phyloP scores from a whole-genome alignment of 768 basidiomycete genomes.

The Fomitopsis serialis region DNA sequence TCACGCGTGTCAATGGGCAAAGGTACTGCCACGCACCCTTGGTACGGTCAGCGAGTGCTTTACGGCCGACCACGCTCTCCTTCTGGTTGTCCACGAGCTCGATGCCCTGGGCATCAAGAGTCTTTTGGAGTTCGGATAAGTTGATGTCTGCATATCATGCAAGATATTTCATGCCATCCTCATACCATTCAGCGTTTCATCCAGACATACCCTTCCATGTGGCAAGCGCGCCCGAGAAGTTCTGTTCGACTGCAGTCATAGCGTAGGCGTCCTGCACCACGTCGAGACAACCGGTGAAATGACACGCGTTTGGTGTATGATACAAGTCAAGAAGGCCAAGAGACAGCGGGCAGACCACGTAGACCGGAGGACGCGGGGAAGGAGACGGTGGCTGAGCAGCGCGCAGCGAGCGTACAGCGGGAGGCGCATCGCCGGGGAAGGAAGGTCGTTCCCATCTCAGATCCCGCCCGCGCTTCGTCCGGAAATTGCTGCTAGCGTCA shows the following conservation, averaged over 20 bases:
- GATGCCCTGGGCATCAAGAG: conserved; percentile 85
- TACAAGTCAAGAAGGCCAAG: not conserved
- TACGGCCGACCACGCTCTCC: conserved; percentile 90
- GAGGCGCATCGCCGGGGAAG: not conserved
- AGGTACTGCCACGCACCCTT: conserved; percentile 56
- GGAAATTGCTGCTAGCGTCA: too few relatives aligned
- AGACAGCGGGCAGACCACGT: not conserved
- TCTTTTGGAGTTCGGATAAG: conserved; percentile 87
- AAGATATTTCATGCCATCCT: too few relatives aligned
- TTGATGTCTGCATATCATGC: conserved; percentile 59
- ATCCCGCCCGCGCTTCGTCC: not conserved
- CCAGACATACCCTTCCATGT: conserved; percentile 80
- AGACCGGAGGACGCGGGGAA: not conserved
- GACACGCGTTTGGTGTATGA: not conserved
- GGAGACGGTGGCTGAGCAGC: not conserved
- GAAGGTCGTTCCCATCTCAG: conserved; percentile 12
- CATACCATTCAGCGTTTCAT: too few relatives aligned
- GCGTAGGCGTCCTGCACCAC: not conserved
- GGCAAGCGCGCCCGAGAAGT: conserved; percentile 87
- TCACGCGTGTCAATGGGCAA: not conserved
- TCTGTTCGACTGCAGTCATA: conserved; percentile 45
- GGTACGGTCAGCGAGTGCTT: conserved; percentile 91
- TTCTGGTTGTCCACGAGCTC: conserved; percentile 99
- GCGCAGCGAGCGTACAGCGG: not conserved
- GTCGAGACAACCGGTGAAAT: not conserved